Evolutionary conservation across 495 filamentous ascomycete genomes (phyloP).

Genomic region (Aspergillus nidulans): DNA sequence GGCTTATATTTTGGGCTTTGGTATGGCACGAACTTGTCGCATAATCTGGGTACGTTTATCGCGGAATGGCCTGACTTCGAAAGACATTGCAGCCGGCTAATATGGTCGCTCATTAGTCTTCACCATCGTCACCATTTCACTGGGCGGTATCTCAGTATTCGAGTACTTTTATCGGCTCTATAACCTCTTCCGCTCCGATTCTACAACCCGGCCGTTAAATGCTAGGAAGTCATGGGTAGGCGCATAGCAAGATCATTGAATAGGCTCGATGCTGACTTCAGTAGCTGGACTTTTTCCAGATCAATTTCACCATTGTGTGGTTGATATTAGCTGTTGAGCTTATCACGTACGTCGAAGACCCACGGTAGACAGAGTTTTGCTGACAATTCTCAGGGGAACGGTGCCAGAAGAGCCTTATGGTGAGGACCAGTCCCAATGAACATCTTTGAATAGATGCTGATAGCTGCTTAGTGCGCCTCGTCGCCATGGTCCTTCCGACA

Average conservation of each 20-base stretch:
- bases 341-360: constrained; percentile 40
- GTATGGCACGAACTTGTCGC: constrained; percentile 51
- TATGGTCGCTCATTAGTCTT: constrained; percentile 37
- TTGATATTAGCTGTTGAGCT: constrained; percentile 48
- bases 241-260: neutral
- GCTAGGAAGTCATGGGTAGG: constrained; percentile 47
- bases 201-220: constrained; percentile 50
- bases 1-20: constrained; percentile 54
- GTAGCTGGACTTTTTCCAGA: constrained; percentile 59
- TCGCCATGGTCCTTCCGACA: constrained; percentile 56
- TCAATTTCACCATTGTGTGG: constrained; percentile 55
- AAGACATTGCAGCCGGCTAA: neutral
- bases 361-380: neutral
- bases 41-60: constrained; percentile 45
- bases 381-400: constrained; percentile 36
- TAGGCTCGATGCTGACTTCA: neutral
- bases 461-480: constrained; percentile 46
- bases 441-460: constrained; percentile 19
- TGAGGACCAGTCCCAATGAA: constrained; percentile 14
- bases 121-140: constrained; percentile 51
- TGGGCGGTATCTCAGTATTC: constrained; percentile 57
- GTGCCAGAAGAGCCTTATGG: constrained; percentile 36
- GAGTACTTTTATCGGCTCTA: constrained; percentile 51
- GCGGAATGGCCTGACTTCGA: neutral
- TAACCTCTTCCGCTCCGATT: constrained; percentile 42